Base-by-base conservation (phyloP, 2,329 filamentous ascomycete species). In the Chaetomiaceae sp. region DNA sequence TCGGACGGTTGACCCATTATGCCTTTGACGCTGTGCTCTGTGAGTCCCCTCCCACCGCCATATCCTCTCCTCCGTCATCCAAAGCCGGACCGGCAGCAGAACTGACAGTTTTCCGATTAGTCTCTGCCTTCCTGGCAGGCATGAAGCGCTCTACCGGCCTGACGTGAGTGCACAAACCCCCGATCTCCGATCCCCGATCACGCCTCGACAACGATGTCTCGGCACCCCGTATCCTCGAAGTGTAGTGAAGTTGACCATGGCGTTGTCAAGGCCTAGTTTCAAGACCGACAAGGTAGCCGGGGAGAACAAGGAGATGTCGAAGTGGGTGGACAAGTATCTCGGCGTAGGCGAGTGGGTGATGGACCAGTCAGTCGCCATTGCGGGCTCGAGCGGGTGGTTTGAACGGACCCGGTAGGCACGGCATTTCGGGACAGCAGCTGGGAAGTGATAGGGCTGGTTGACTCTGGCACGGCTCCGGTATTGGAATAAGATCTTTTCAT, bases 91-190 rank as follows among this genome's bases (percentile, higher is more conserved):
- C 20, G 9, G n/a, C n/a, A n/a, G n/a, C n/a, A 9, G 9, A 13
- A 23, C 42, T 41, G 41, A 48, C 37, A 6, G 13, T 17, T 9
- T 12, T 17, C 16, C n/a, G 19, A 25, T 13, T 54, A 95, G 88
- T 99, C 70, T 99, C 93, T 64, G 89, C 93, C 57, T 92, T 97
- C 69, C 84, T 99, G 60, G 93, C 93, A 34, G 93, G 93, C 65
- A 91, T 99, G 77, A 95, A 95, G 75, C 89, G 93, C 62, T 96
- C 92, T 58, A 97, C 93, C 55, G 93, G 93, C 65, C 79, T 99
- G 73, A 96, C 91, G 93, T 99, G 87, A 81, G 88, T 86, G 14
- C 25, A 5, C 6, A 52, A 54, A 58, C 51, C 20, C 46, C 27
- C 27, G 21, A 34, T n/a, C 27, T 13, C 40, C 38, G 38, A 39